Evolutionary conservation across 2,329 filamentous ascomycete genomes (phyloP), one percentile per base, ranked within the genome.

Genomic region (Coniochaeta sp.): DNA sequence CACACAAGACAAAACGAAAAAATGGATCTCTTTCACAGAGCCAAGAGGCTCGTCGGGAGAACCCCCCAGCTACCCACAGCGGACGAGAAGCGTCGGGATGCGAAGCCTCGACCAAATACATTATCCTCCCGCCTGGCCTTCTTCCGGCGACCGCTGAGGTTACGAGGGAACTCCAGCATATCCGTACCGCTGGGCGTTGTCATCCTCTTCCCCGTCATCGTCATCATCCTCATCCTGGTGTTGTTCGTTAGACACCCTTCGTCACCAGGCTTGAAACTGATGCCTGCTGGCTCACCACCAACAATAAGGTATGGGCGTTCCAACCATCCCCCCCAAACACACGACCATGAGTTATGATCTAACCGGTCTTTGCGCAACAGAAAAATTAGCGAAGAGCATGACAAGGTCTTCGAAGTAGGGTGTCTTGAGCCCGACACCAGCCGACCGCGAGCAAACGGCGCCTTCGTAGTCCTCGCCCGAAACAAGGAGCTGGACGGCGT

Each of bases 401-500:
- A 99, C 72, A 96, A 95, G 71, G 91, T 96, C 49, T 99, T 99
- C 63, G 87, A 91, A 49, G 88, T 85, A 32, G 94, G 94, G 58
- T 99, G 94, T 67, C 79, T 89, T 62, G 85, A 91, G 59, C 85
- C 87, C 48, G 86, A 95, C 63, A 87, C 85, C 30, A 83, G 82
- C 58, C 78, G 84, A 55, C 89, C 90, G 38, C 83, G 91, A 64
- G 94, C 89, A 60, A 99, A 97, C 65, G 94, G 89, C 55, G 92
- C 90, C 24, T 96, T 99, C 63, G 94, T 99, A 57, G 91, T 99
- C 33, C 79, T 99, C 54, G 94, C 94, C 51, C 79, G 94, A 61
- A 97, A 99, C 67, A 95, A 96, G 76, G 94, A 99, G 72, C 70
- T 99, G 57, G 91, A 96, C 1, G 94, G 94, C 54, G 94, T 99